These are phyloP conservation scores for Ceratocystis papillata DNA, from an alignment of 2,329 filamentous ascomycete genomes.

Conservation along the genomic window DNA sequence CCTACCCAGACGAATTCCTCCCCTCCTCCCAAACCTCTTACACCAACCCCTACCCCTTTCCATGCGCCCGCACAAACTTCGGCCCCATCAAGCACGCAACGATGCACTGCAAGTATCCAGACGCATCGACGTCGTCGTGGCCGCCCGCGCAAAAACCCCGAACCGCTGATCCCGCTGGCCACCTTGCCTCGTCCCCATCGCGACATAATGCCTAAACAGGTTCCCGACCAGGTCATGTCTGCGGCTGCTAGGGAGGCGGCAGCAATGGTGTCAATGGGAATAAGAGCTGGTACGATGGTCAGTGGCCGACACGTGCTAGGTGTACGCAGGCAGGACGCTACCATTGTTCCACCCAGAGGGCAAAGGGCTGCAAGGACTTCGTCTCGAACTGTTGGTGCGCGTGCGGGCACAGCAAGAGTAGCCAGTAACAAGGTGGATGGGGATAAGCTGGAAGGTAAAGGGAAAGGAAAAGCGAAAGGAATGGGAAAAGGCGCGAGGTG, in stretches of 20 bases:
- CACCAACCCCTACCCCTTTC: not conserved
- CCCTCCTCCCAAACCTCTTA: not conserved
- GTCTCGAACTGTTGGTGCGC: not conserved
- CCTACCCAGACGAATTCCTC: not conserved
- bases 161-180: not conserved
- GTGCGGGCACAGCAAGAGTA: not conserved
- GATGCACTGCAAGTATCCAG: not conserved
- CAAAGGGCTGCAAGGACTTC: not conserved
- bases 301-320: not conserved
- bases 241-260: too few relatives aligned
- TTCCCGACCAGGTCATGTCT: too few relatives aligned
- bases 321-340: not conserved
- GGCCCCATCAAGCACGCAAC: not conserved
- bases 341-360: not conserved
- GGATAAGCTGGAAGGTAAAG: not conserved
- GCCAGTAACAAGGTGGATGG: not conserved
- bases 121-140: not conserved
- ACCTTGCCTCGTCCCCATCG: not conserved
- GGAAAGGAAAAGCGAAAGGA: not conserved
- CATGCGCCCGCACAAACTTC: not conserved
- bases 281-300: too few relatives aligned
- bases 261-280: too few relatives aligned
- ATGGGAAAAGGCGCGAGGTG: too few relatives aligned
- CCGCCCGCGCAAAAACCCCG: not conserved
- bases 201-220: not conserved